Evolutionary conservation across 1,139 yeast genomes (phyloP).

Genomic region (Zygoascus meyerae): DNA sequence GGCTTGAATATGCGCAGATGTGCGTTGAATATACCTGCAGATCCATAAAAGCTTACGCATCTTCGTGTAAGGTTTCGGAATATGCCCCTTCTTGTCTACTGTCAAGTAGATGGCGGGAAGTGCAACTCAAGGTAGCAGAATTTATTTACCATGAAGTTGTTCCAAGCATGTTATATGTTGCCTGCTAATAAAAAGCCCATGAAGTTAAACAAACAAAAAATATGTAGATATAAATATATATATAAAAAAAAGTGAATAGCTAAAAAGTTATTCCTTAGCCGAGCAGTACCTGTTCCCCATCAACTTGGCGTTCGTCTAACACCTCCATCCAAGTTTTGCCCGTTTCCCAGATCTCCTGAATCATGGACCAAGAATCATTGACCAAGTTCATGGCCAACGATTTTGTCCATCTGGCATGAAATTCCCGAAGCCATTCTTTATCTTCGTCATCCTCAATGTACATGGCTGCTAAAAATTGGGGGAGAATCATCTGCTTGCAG

Average conservation of each 20-base stretch:
- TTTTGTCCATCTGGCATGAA: conserved; percentile 3
- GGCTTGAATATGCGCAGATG: too few relatives aligned
- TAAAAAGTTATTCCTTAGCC: background rate
- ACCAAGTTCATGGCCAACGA: conserved; percentile 3
- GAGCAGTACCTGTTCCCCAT: conserved; percentile 4
- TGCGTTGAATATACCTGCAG: too few relatives aligned
- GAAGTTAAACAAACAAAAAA: too few relatives aligned
- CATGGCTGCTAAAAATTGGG: conserved; percentile 2
- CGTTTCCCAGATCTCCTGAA: conserved; percentile 1
- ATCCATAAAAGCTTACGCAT: too few relatives aligned
- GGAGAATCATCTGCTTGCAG: conserved; percentile 8
- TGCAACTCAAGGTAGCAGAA: background rate
- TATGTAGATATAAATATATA: too few relatives aligned
- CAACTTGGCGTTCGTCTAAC: conserved; percentile 1
- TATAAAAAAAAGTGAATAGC: too few relatives aligned
- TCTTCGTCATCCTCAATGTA: background rate
- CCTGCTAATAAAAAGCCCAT: too few relatives aligned
- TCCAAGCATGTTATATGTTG: too few relatives aligned
- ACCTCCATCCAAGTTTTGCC: conserved; percentile 6
- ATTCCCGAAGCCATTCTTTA: conserved; percentile 1
- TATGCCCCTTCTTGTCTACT: too few relatives aligned
- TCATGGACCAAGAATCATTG: conserved; percentile 1
- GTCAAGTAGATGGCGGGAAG: too few relatives aligned
- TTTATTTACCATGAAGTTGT: background rate
- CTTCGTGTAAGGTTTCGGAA: too few relatives aligned